These are phyloP conservation scores for Waltergamsia citrina DNA, from an alignment of 2,329 filamentous ascomycete species.

Conservation along the genomic window DNA sequence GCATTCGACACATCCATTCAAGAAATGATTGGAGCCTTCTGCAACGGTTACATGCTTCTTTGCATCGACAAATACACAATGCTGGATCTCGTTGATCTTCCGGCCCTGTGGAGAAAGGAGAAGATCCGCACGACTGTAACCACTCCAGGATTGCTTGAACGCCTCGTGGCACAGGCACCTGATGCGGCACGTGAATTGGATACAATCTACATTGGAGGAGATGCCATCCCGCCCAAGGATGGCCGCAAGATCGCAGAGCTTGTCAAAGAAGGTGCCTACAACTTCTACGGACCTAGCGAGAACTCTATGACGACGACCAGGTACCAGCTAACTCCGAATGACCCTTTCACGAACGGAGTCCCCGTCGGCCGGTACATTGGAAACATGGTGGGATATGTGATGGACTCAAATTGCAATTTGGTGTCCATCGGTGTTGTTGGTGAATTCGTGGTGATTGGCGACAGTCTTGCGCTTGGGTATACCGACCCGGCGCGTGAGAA, in stretches of 20 bases:
- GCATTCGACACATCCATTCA: conserved; percentile 7
- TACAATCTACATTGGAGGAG: conserved; percentile 9
- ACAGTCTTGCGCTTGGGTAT: conserved; percentile 13
- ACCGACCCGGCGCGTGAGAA: conserved; percentile 6
- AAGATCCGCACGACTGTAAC: conserved; percentile 5
- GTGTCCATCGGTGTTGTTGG: conserved; percentile 15
- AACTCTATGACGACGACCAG: conserved; percentile 8
- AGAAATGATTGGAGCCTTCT: conserved; percentile 7
- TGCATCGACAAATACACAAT: conserved; percentile 6
- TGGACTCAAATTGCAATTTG: conserved; percentile 11
- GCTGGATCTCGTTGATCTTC: conserved; percentile 4
- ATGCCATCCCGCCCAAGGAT: conserved; percentile 6
- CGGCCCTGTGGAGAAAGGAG: conserved; percentile 5
- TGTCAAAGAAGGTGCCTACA: conserved; percentile 1
- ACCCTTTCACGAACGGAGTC: conserved; percentile 7
- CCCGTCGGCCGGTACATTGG: conserved; percentile 10
- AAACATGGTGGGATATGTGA: conserved; percentile 12
- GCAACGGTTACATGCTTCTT: conserved; percentile 7
- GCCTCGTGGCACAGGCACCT: conserved; percentile 8
- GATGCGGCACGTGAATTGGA: conserved; percentile 2
- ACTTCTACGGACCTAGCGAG: conserved; percentile 10
- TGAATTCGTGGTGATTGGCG: conserved; percentile 16
- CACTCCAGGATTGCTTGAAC: conserved; percentile 11
- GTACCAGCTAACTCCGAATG: conserved; percentile 2
- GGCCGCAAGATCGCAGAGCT: not conserved